Base-by-base conservation (phyloP, 495 filamentous ascomycete genomes). In the Annulohypoxylon nitens region DNA sequence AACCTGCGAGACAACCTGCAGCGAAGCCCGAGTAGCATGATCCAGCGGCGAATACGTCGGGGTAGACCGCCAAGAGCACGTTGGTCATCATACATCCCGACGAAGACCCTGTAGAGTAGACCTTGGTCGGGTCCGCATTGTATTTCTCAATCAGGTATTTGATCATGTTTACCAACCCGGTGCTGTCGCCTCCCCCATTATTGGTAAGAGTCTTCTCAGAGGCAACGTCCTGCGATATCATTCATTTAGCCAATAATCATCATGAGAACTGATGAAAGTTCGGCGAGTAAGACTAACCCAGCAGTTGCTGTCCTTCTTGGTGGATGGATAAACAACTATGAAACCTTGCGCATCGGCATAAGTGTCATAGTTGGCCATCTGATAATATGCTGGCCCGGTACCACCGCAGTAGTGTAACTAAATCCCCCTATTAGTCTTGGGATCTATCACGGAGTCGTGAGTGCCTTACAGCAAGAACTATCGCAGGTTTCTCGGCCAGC, bases 1-100 rank as follows among this genome's bases (percentile, higher is more conserved):
- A 76, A 0, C 80, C 82, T 1, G 79, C 81, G 11, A 81, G 70
- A 47, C 82, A 84, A 5, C 81, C 83, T 8, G 78, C 79, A 6
- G 82, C 66, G 2, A 80, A 73, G 11, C 83, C 81, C 1, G 80
- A 81, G 64, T 82, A 85, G 64, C 74, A 81, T 3, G 82, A 80
- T 4, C 75, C 81, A 3, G 79, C 81, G 8, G 71, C 75, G 72
- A 84, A 81, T 2, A 85, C 26, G 37, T 85, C 83, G 4, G 83
- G 81, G 61, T 82, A 82, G 25, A 70, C 69, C 16, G 74, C 80
- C 33, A 72, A 66, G 45, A 83, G 75, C 51, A 81, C 79, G 58
- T 83, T 83, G 54, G 85, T 83, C 86, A 88, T 88, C 82, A 86
- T 87, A 51, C 81, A 84, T 0, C 85, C 86, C 0, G 86, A 87